Evolutionary conservation across 345 rosid genomes (phyloP).

Genomic region (Eucalyptus albens): DNA sequence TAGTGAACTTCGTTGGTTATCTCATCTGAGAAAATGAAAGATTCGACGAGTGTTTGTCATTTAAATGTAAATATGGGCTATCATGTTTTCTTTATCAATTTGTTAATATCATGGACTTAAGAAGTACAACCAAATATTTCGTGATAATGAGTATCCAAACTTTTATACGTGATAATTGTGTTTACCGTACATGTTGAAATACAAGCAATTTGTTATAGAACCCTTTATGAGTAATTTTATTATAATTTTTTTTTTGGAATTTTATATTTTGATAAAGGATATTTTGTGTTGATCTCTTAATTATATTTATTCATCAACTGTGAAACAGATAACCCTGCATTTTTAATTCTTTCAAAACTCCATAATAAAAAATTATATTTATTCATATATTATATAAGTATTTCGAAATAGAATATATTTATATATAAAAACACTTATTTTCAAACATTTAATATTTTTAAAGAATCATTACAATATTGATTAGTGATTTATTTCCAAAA

Average conservation of each 20-base stretch:
- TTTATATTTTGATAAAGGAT: neutral
- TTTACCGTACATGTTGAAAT: neutral
- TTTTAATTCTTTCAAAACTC: neutral
- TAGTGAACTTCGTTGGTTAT: neutral
- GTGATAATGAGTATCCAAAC: neutral
- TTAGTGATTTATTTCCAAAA: neutral
- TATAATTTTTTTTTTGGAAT: neutral
- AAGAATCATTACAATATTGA: neutral
- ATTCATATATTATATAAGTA: too few relatives aligned
- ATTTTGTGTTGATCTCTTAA: neutral
- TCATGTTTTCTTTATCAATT: neutral
- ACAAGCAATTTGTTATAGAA: neutral
- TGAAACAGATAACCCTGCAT: neutral
- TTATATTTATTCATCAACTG: neutral
- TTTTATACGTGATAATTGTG: neutral
- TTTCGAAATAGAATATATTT: neutral
- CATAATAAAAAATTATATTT: neutral
- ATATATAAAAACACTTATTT: neutral
- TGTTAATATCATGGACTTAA: neutral
- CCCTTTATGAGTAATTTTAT: neutral
- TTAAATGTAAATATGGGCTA: neutral
- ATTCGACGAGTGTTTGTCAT: neutral
- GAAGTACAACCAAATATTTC: neutral
- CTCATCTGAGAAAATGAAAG: neutral
- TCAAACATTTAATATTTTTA: neutral